Evolutionary conservation across 75 land plant genomes (phyloP), one percentile per base, ranked within the genome.

Genomic region (Selaginella tamariscina): DNA sequence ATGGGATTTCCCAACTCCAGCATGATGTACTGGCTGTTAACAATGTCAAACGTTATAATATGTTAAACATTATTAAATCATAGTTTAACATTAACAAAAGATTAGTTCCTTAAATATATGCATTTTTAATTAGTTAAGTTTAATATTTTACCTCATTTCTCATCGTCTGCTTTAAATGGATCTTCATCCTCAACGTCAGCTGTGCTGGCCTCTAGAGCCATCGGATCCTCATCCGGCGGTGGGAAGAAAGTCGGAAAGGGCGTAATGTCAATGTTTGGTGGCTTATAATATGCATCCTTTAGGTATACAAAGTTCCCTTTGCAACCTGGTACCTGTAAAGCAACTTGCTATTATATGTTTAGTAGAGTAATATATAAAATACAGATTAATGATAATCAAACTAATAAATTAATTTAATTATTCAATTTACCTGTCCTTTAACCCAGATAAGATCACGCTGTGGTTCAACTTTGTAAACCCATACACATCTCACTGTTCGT

Each of bases 381-480:
- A n/a, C n/a, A n/a, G n/a, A n/a, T n/a, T n/a, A n/a, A n/a, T n/a
- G n/a, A n/a, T n/a, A n/a, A n/a, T n/a, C n/a, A n/a, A n/a, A n/a
- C n/a, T n/a, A n/a, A n/a, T n/a, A n/a, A n/a, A n/a, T n/a, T 49
- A 49, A 11, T 49, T 49, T 49, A 49, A 11, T 49, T 49, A 49
- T 11, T 11, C 20, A 49, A 2, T 74, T 32, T 80, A 94, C 98
- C 79, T 87, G 96, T 73, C 98, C 98, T 70, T 69, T 79, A n/a
- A 94, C 96, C 96, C 96, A 94, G 80, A 94, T 82, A 57, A 94
- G 73, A 60, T 94, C 82, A 72, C 96, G 79, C 68, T 79, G 81
- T 31, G 98, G 98, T 39, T 94, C 98, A 67, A 94, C 83, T 68
- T 94, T 94, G 78, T 94, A 90, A n/a, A 94, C 67, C 96, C 96